phyloP scores from a whole-genome alignment of 306 rosid genomes.

The Glycine latifolia region DNA sequence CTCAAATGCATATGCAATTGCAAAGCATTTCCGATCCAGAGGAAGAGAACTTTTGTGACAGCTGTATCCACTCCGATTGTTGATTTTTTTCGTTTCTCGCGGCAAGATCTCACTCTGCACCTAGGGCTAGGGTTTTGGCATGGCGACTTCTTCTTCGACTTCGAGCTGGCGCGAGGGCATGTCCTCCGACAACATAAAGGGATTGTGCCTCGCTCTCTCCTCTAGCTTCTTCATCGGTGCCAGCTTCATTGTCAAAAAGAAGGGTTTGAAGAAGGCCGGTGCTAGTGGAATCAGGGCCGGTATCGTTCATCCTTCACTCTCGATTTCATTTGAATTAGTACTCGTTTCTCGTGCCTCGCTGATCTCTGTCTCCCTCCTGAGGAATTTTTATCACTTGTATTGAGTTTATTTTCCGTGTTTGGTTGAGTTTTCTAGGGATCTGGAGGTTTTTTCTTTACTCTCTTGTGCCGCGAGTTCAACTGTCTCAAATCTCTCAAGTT shows the following conservation, averaged over 20 bases:
- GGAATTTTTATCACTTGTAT: neutral
- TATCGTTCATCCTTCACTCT: slow-evolving; percentile 36
- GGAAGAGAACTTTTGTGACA: slow-evolving; percentile 34
- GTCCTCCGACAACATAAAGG: slow-evolving; percentile 85
- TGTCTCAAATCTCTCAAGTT: no score
- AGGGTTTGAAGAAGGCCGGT: slow-evolving; percentile 93
- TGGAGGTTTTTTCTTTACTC: slow-evolving; percentile 2
- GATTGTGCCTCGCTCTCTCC: slow-evolving; percentile 78
- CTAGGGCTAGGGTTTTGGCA: slow-evolving; percentile 50
- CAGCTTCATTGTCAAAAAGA: slow-evolving; percentile 89
- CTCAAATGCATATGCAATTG: no score
- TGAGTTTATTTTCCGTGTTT: no score
- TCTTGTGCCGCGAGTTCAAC: neutral
- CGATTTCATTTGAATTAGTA: no score
- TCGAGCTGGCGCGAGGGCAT: slow-evolving; percentile 81
- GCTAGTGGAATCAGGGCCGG: slow-evolving; percentile 93
- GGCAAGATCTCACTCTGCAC: slow-evolving; percentile 3
- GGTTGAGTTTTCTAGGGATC: slow-evolving; percentile 38
- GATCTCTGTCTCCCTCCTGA: no score
- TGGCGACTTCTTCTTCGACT: slow-evolving; percentile 44
- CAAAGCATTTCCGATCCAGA: slow-evolving; percentile 44
- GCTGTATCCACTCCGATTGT: slow-evolving; percentile 52
- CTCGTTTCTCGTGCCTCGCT: no score
- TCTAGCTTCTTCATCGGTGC: slow-evolving; percentile 91
- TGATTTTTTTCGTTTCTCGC: neutral